Evolutionary conservation across 257 asterid species (phyloP).

Genomic region (Nicotiana attenuata): DNA sequence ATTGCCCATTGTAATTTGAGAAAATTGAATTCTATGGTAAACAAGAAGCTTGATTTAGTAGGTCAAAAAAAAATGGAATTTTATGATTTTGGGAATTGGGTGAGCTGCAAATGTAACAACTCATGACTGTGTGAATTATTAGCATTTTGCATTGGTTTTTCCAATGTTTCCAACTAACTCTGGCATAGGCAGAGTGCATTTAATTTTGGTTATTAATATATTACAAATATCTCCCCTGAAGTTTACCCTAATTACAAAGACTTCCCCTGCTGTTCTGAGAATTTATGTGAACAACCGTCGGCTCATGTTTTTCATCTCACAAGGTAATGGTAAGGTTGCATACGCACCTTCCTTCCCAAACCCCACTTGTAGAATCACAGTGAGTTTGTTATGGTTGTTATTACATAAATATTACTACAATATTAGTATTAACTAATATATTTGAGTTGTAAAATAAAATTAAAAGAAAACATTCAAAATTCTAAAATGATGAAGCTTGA

Average conservation of each 20-base stretch:
- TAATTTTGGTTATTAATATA: not conserved
- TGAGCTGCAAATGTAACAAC: not conserved
- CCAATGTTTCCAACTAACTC: not conserved
- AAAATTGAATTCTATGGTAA: not conserved
- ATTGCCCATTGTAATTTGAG: conserved; percentile 48
- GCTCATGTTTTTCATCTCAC: too few relatives aligned
- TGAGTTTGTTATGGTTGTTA: too few relatives aligned
- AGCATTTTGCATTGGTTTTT: conserved; percentile 6
- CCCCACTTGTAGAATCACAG: too few relatives aligned
- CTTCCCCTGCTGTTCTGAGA: not conserved
- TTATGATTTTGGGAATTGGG: not conserved
- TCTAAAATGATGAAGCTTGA: too few relatives aligned
- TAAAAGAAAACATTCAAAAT: too few relatives aligned
- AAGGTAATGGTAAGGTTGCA: too few relatives aligned
- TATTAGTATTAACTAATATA: too few relatives aligned
- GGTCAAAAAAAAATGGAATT: not conserved
- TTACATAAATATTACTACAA: too few relatives aligned
- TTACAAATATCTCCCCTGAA: not conserved
- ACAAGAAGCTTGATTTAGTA: not conserved
- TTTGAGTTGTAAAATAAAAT: too few relatives aligned
- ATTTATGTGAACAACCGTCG: too few relatives aligned
- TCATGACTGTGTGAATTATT: not conserved
- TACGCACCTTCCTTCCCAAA: too few relatives aligned
- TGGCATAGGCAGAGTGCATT: not conserved
- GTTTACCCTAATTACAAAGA: not conserved